A percentile compares a stretch with the other conserved stretches of the same genome.
These are phyloP conservation scores for Zoysia japonica DNA, from an alignment of 176 grass and related monocot species.

Conservation along the genomic window DNA sequence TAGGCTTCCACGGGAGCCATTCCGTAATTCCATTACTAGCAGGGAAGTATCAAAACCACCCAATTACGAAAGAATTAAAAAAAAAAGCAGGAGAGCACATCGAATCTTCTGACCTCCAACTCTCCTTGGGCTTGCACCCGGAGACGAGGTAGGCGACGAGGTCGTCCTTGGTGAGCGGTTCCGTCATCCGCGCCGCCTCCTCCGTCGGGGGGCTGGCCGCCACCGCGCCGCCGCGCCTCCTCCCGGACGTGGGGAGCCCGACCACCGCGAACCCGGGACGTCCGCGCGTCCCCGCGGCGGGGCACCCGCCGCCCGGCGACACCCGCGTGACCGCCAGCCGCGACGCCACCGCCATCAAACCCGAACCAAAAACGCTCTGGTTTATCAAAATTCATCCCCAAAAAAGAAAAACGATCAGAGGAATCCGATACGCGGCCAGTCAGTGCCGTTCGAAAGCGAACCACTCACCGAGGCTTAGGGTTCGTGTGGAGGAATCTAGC, in stretches of 20 bases:
- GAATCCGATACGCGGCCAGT: too few relatives aligned
- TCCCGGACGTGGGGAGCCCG: neutral
- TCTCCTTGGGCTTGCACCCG: constrained; percentile 86
- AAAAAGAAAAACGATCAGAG: neutral
- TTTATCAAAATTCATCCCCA: neutral
- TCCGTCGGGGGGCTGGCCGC: constrained; percentile 87
- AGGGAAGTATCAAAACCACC: neutral
- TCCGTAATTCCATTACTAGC: neutral
- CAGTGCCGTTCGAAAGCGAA: neutral
- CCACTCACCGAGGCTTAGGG: constrained; percentile 16
- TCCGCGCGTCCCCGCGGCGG: neutral
- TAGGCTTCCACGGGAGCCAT: neutral
- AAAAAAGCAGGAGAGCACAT: neutral
- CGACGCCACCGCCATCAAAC: constrained; percentile 54
- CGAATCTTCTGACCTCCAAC: constrained; percentile 63
- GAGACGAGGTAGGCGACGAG: constrained; percentile 80
- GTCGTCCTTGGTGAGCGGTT: constrained; percentile 91
- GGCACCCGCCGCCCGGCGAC: neutral
- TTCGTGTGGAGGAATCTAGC: neutral
- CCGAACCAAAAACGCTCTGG: neutral
- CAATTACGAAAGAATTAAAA: neutral
- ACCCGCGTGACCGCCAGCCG: constrained; percentile 48
- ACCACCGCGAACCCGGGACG: constrained; percentile 1
- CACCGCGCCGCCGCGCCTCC: constrained; percentile 41
- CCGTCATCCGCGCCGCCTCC: constrained; percentile 64